These are phyloP conservation scores for Geotrichum siamense DNA, from an alignment of 1,139 yeast species.

Conservation along the genomic window DNA sequence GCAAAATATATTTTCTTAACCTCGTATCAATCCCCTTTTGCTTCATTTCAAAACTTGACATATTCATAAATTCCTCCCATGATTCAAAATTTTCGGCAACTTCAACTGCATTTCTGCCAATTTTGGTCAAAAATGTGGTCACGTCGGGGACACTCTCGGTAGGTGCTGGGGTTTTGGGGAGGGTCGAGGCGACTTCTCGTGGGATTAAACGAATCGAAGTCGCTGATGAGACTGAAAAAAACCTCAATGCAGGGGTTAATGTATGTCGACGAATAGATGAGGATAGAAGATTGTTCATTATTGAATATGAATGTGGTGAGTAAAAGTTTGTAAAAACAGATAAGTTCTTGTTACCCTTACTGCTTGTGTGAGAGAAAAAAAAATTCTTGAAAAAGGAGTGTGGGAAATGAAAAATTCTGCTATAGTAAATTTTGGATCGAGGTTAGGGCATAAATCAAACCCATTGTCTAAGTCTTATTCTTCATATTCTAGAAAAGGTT, in stretches of 20 bases:
- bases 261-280: neutral
- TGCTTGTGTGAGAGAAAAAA: neutral
- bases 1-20: slow-evolving; percentile 48
- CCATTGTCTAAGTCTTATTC: too few relatives aligned
- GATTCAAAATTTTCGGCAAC: slow-evolving; percentile 64
- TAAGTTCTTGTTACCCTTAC: neutral
- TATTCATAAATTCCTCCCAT: slow-evolving; percentile 60
- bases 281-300: neutral
- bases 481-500: too few relatives aligned
- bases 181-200: neutral
- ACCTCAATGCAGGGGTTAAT: neutral
- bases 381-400: neutral
- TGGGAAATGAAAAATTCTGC: too few relatives aligned
- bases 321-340: neutral
- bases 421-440: too few relatives aligned
- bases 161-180: slow-evolving; percentile 30
- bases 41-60: slow-evolving; percentile 54
- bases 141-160: slow-evolving; percentile 60
- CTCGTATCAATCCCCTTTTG: slow-evolving; percentile 72
- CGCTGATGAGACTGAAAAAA: neutral
- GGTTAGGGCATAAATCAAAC: too few relatives aligned
- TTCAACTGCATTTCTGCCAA: slow-evolving; percentile 70
- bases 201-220: neutral
- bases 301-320: too few relatives aligned
- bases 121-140: slow-evolving; percentile 57